Base-by-base conservation (phyloP, 73 alveolate genomes). In the Tetrahymena borealis region DNA sequence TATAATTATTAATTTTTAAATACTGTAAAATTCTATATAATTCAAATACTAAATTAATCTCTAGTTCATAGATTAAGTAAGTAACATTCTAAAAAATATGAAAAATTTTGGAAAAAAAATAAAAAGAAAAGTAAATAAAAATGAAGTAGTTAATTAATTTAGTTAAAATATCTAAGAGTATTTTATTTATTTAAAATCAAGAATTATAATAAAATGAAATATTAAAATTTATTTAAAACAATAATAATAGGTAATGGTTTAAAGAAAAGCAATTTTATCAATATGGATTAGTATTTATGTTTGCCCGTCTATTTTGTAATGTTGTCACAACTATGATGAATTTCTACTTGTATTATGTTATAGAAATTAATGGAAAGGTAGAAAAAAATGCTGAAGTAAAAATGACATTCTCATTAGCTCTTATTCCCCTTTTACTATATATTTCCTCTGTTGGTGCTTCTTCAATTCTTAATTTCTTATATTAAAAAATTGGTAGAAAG, bases 261-360 rank as follows among this genome's bases (percentile, higher is more conserved):
- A 79, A 38, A 10, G 95, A 96, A 85, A 95, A 94, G 40, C 40
- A 93, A 13, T 96, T 96, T 92, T 96, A 96, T 90, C 41, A 95
- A 31, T 95, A 94, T 92, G 98, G 98, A 12, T 39, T 94, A 10
- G 97, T 94, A 28, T 97, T 96, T 85, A 97, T 95, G 97, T 35
- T 96, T 11, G 97, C 95, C 3, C 96, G 99, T 41, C 78, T 97
- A n/a, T 96, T 97, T 4, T 95, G 97, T 24, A 97, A 96, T 78
- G 96, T 97, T 13, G 90, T 98, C 5, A 96, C 97, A 95, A 95
- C 97, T 2, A 94, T 96, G 96, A 91, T 96, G 77, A 94, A 97
- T 11, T 96, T 96, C 39, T 96, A 96, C 40, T 78, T 96, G 42
- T 91, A 92, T 36, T 78, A 91, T 38, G 96, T 93, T 9, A 85